These are phyloP conservation scores for Wickerhamomyces sp. DNA, from an alignment of 1,139 yeast genomes.

Conservation along the genomic window DNA sequence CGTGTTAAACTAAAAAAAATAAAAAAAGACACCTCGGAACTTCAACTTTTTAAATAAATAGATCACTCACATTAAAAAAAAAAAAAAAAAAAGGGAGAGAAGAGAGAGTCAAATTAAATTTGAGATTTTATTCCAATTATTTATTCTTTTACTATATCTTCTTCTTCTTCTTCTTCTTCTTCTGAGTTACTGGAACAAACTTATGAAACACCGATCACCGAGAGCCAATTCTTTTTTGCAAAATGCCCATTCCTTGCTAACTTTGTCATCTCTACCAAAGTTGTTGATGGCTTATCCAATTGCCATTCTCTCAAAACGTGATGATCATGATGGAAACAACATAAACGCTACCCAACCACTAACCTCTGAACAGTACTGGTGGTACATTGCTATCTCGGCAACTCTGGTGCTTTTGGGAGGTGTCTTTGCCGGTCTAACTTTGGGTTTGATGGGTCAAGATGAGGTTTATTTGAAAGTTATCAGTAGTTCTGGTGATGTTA, in stretches of 20 bases:
- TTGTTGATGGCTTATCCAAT: constrained; percentile 6
- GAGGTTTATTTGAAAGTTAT: constrained; percentile 82
- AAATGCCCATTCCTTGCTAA: not conserved
- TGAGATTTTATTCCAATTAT: not conserved
- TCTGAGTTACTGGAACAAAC: no score
- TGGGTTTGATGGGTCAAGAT: constrained; percentile 97
- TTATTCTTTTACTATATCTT: no score
- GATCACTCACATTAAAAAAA: not conserved
- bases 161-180: no score
- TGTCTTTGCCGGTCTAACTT: constrained; percentile 90
- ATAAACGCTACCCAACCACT: constrained; percentile 6
- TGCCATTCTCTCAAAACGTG: constrained; percentile 2
- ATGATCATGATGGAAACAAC: not conserved
- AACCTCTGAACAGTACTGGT: constrained; percentile 19
- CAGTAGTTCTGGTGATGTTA: constrained; percentile 39
- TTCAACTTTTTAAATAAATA: not conserved
- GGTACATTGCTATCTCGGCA: constrained; percentile 48
- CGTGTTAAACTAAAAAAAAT: no score
- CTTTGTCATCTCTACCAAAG: not conserved
- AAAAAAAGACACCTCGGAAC: no score
- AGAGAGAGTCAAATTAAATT: not conserved
- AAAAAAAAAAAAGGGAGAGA: not conserved
- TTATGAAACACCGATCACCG: constrained; percentile 2
- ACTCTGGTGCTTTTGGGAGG: constrained; percentile 84
- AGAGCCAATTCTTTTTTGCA: not conserved